Base-by-base conservation (phyloP, 768 basidiomycete genomes). In the Naganishia vishniacii region DNA sequence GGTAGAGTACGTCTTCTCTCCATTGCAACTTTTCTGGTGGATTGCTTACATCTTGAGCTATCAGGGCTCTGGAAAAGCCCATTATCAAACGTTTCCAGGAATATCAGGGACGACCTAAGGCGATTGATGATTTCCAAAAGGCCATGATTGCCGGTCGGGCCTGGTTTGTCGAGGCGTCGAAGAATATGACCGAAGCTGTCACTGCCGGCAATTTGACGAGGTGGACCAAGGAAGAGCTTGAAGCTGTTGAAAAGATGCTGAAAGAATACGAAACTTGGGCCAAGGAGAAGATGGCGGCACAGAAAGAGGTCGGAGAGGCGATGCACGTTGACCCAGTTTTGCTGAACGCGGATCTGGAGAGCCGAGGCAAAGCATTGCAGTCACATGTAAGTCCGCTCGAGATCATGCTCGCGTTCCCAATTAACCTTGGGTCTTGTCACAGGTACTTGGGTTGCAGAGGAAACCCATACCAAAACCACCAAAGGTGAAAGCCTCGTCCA, bases 51-150 rank as follows among this genome's bases (percentile, higher is more conserved):
- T 15, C 16, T 31, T 61, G 37, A 2, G 0, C 18, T 16, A 58
- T 37, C 69, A 92, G 90, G 79, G 78, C 80, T 23, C 78, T 91
- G 64, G 94, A 97, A 72, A 81, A 81, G 40, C 89, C 91, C 4
- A 85, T 95, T 67, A 82, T 90, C 49, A 83, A 86, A 74, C 88
- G 95, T 13, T 91, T 92, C 80, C 83, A 85, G 75, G 95, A 99
- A 78, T 87, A 88, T 48, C 84, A 88, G 68, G 85, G 85, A 29
- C 91, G 95, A 78, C 88, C 89, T 3, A 83, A 84, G 67, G 85
- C 86, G 1, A 81, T 98, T 61, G 88, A 91, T 72, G 88, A 91
- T 85, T 79, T 99, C 84, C 88, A 86, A 82, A 77, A 88, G 84
- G 64, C 86, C 82, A 74, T 81, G 70, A 69, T 71, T 29, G 69